Evolutionary conservation across 2,329 filamentous ascomycete species (phyloP), one percentile per base, ranked within the genome.

Genomic region (Aspergillus pseudoglaucus): DNA sequence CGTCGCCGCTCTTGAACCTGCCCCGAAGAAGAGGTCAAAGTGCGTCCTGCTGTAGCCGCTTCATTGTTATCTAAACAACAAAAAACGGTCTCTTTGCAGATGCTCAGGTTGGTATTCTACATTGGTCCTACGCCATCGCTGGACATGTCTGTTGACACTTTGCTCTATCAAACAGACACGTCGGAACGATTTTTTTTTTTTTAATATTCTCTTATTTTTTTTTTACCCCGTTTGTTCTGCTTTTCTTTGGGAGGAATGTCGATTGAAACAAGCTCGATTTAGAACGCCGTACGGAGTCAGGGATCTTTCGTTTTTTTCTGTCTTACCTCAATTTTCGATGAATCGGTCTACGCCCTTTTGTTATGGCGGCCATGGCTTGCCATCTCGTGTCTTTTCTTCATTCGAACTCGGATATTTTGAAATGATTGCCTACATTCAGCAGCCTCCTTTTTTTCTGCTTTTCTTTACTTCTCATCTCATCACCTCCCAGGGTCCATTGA

Each of bases 1-100:
- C 62, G 91, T 97, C 56, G 91, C 91, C 54, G 91, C 91, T 38
- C 78, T 97, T 55, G 91, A 97, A 72, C 91, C 91, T 39, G 79
- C 83, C 51, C 83, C 84, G 47, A 93, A 91, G 79, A 90, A 88
- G 77, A 85, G 81, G 72, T 78, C 80, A 69, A 85, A 80, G 68
- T 90, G 87, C 71, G 74, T 82, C 56, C 70, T 90, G 67, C 79
- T 90, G 66, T 90, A 75, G 75, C 42, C 23, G 42, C 42, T 39
- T 44, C 42, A 27, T 48, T 40, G 27, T 37, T 41, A 45, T 30
- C 9, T 27, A 27, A 27, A 27, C 25, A 17, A 6, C 6, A 39
- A 39, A 12, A 17, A 22, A 7, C 15, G 17, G 8, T 39, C 37
- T 39, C 37, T 39, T 48, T 51, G 48, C 45, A 54, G 30, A 32